Percentiles rank a stretch among this genome's conserved stretches.
Conservation (phyloP, 2,329 filamentous ascomycete species). For the Trichoderma sp. region DNA sequence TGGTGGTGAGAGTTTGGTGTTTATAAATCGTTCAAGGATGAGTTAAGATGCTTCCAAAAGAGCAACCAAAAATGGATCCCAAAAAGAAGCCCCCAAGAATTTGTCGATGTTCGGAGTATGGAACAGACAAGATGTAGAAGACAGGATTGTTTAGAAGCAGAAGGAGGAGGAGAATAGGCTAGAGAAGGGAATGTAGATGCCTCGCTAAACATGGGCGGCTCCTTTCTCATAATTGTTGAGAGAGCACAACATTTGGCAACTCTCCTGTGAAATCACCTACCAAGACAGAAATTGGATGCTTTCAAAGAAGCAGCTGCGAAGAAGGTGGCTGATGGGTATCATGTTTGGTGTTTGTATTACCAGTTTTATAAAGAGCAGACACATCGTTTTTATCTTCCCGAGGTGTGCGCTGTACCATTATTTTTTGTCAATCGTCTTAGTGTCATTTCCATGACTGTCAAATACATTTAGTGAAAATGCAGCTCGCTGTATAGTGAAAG, state of each 20-base stretch:
- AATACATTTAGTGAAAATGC: not conserved
- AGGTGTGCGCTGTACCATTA: too few species aligned
- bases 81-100: slow-evolving; percentile 25
- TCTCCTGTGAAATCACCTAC: not conserved
- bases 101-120: not conserved
- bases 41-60: slow-evolving; percentile 31
- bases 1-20: not conserved
- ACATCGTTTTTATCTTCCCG: not conserved
- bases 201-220: not conserved
- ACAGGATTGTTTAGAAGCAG: not conserved
- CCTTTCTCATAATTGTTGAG: not conserved
- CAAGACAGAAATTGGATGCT: not conserved
- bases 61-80: slow-evolving; percentile 27
- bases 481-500: not conserved
- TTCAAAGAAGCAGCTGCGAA: not conserved
- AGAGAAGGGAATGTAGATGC: not conserved
- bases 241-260: not conserved
- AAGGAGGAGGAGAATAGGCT: not conserved
- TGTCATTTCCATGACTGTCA: not conserved
- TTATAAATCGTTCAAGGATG: slow-evolving; percentile 23
- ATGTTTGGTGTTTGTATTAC: not conserved
- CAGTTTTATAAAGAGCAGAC: not conserved
- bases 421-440: not conserved
- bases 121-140: not conserved
- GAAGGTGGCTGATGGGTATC: not conserved